Conservation (phyloP, 1,139 yeast genomes). For the Hansenula sp. region DNA sequence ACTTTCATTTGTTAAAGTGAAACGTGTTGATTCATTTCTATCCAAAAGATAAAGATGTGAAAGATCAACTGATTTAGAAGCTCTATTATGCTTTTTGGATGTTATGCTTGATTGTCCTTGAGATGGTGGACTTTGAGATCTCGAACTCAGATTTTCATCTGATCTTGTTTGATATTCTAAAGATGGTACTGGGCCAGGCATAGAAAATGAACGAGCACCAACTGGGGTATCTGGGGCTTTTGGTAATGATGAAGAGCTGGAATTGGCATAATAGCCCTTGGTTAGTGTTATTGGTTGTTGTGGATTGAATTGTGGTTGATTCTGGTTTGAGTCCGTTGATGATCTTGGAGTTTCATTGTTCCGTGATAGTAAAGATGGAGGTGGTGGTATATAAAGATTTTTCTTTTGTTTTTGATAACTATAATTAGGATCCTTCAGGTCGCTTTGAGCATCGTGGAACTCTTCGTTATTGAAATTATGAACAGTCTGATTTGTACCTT, state of each 20-base stretch:
- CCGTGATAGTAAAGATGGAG: conserved; percentile 3
- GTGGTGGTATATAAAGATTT: conserved; percentile 2
- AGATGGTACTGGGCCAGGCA: conserved; percentile 4
- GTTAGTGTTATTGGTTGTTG: not conserved
- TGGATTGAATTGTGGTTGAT: no score
- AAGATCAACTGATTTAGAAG: conserved; percentile 31
- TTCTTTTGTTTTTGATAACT: not conserved
- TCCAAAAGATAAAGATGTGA: conserved; percentile 34
- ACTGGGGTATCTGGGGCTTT: conserved; percentile 16
- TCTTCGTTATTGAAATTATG: not conserved
- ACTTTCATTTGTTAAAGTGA: conserved; percentile 33
- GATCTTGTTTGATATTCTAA: conserved; percentile 3
- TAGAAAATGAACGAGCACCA: conserved; percentile 18
- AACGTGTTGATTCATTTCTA: conserved; percentile 27
- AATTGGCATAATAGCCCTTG: not conserved
- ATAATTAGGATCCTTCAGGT: no score
- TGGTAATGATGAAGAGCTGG: conserved; percentile 6
- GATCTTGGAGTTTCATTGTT: not conserved
- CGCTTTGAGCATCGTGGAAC: not conserved
- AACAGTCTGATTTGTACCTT: not conserved
- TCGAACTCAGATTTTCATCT: conserved; percentile 5
- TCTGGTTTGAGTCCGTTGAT: not conserved
- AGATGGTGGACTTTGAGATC: conserved; percentile 17
- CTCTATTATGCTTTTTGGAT: conserved; percentile 14
- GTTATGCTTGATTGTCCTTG: not conserved